Percentiles rank a stretch among this genome's conserved stretches.
phyloP scores from a whole-genome alignment of 257 asterid genomes.

The Eucommia ulmoides region DNA sequence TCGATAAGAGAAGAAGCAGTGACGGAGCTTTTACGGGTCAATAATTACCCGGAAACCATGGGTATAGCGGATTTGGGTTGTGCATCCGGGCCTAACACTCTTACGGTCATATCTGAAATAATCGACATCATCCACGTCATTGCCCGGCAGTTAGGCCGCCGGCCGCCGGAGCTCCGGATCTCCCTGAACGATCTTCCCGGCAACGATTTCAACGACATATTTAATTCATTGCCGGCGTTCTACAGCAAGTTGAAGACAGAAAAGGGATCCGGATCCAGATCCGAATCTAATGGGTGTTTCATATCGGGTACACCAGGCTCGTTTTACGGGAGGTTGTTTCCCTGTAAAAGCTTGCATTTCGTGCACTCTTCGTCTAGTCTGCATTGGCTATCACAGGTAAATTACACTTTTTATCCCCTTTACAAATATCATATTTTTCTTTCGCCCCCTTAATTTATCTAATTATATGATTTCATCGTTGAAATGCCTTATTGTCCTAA shows the following conservation, averaged over 20 bases:
- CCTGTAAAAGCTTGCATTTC: constrained; percentile 31
- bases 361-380: constrained; percentile 62
- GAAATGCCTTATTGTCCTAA: no score
- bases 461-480: no score
- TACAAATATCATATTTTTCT: no score
- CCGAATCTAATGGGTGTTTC: no score
- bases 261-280: constrained; percentile 14
- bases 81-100: constrained; percentile 55
- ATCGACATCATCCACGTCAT: constrained; percentile 14
- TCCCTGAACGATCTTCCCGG: constrained; percentile 59
- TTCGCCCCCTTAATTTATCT: no score
- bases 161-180: constrained; percentile 42
- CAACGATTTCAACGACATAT: constrained; percentile 50
- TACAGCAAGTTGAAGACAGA: constrained; percentile 15
- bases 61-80: constrained; percentile 72
- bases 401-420: no score
- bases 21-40: constrained; percentile 10
- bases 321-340: constrained; percentile 56
- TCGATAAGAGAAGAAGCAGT: constrained; percentile 31
- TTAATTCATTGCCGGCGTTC: constrained; percentile 39
- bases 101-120: constrained; percentile 20
- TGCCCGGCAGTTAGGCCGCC: background rate
- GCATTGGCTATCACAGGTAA: constrained; percentile 77
- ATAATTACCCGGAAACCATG: constrained; percentile 21
- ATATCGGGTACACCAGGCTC: constrained; percentile 41